Percentiles rank a stretch among this genome's conserved stretches.
phyloP scores from a whole-genome alignment of 1,139 yeast species.

The Blastobotrys elegans region DNA sequence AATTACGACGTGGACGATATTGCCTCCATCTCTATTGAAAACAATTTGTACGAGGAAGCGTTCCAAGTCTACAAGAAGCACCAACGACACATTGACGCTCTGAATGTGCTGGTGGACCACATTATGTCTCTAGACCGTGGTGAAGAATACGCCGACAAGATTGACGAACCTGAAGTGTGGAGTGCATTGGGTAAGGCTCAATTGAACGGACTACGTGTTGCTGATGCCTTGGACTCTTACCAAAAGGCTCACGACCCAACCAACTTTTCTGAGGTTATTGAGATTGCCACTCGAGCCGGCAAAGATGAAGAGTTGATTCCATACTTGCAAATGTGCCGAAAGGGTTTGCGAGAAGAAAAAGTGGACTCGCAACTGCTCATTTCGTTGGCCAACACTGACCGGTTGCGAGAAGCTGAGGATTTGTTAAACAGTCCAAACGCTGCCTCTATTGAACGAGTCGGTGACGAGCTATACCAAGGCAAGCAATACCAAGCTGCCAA shows the following conservation, averaged over 20 bases:
- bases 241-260: constrained; percentile 89
- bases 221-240: constrained; percentile 80
- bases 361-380: constrained; percentile 90
- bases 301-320: constrained; percentile 90
- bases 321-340: constrained; percentile 91
- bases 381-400: constrained; percentile 77
- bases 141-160: constrained; percentile 85
- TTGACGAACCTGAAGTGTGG: constrained; percentile 86
- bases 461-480: constrained; percentile 81
- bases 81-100: constrained; percentile 71
- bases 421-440: constrained; percentile 84
- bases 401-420: constrained; percentile 74
- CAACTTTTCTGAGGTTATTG: constrained; percentile 88
- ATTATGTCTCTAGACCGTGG: constrained; percentile 93
- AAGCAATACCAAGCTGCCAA: constrained; percentile 91
- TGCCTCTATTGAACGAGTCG: constrained; percentile 87
- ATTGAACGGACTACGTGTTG: constrained; percentile 84
- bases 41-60: constrained; percentile 88
- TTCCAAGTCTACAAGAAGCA: constrained; percentile 87
- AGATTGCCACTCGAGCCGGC: constrained; percentile 92
- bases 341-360: constrained; percentile 81
- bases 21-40: constrained; percentile 87
- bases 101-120: constrained; percentile 88
- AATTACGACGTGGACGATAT: constrained; percentile 91
- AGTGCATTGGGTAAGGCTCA: constrained; percentile 95